Base-by-base conservation (phyloP, 805 yeast species). In the Saccharomyces jurei region DNA sequence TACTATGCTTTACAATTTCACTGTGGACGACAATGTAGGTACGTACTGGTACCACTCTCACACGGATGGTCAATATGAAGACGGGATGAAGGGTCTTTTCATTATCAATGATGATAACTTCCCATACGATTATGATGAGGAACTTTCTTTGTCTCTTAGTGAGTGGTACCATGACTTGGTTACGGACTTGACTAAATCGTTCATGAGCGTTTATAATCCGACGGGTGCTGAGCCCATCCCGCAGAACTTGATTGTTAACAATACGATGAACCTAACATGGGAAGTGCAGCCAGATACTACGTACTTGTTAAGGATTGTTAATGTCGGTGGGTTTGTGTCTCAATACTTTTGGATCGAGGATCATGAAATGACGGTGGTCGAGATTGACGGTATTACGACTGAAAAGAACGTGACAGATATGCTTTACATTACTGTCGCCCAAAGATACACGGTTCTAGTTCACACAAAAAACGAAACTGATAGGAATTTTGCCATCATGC, bases 141-240 rank as follows among this genome's bases (percentile, higher is more conserved):
- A 91, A 64, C 76, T 82, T 22, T 70, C 79, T 14, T 66, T 92
- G 57, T 73, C 87, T 8, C 62, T 94, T 47, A 76, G 86, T 50
- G 99, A 94, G 65, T 91, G 97, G 96, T 94, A 94, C 74, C 96
- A 89, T 69, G 77, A 65, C 10, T 53, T 64, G 4, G 77, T 84
- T 31, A 74, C 75, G 27, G 81, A 71, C 41, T 74, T 86, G 60
- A 73, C 69, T 22, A 74, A 77, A 17, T 55, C 63, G 41, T 91
- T 94, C 74, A 67, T 90, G 76, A 81, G 74, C 60, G 69, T 84
- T 58, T 83, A 77, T 75, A 94, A 94, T 72, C 99, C 99, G 56
- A 89, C 97, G 9, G 99, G 99, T 66, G 97, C 98, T 48, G 99
- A 94, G 74, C 99, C 99, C 51, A 84, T 94, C 62, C 99, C 99